Evolutionary conservation across 2,329 filamentous ascomycete genomes (phyloP).

Genomic region (Pyricularia pennisetigena): DNA sequence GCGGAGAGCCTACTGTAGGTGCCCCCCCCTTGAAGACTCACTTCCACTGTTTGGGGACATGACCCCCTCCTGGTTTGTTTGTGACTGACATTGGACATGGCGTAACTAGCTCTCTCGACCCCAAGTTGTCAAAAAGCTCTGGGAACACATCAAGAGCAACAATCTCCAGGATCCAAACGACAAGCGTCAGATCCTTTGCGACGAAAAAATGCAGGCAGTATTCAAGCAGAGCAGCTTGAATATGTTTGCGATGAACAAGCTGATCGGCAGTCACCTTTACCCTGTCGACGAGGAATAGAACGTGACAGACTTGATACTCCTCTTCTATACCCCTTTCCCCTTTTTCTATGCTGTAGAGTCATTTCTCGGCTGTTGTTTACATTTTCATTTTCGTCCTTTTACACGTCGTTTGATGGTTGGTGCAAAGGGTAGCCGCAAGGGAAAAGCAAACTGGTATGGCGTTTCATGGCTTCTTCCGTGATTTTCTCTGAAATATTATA

Average conservation of each 20-base stretch:
- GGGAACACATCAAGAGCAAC: constrained; percentile 86
- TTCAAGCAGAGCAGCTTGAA: constrained; percentile 88
- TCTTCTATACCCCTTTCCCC: background rate
- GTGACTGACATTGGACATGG: constrained; percentile 12
- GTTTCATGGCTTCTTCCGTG: background rate
- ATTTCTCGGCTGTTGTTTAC: background rate
- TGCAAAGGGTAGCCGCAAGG: background rate
- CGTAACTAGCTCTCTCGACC: constrained; percentile 68
- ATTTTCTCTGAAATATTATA: background rate
- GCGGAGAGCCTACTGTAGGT: constrained; percentile 58
- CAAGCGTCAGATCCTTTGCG: constrained; percentile 86
- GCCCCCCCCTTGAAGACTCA: background rate
- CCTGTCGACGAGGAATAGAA: constrained; percentile 58
- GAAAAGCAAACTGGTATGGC: background rate
- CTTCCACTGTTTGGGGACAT: background rate
- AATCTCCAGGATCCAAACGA: constrained; percentile 85
- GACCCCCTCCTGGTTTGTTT: background rate
- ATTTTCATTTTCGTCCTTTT: background rate
- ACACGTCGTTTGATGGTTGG: background rate
- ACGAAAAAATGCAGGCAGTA: constrained; percentile 81
- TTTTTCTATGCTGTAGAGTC: background rate
- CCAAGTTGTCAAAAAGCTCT: constrained; percentile 92
- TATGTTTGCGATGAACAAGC: constrained; percentile 99
- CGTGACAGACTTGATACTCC: background rate
- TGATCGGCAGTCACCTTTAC: constrained; percentile 83